These are phyloP conservation scores for Podaxis sp. DNA, from an alignment of 768 basidiomycete genomes.

Conservation along the genomic window DNA sequence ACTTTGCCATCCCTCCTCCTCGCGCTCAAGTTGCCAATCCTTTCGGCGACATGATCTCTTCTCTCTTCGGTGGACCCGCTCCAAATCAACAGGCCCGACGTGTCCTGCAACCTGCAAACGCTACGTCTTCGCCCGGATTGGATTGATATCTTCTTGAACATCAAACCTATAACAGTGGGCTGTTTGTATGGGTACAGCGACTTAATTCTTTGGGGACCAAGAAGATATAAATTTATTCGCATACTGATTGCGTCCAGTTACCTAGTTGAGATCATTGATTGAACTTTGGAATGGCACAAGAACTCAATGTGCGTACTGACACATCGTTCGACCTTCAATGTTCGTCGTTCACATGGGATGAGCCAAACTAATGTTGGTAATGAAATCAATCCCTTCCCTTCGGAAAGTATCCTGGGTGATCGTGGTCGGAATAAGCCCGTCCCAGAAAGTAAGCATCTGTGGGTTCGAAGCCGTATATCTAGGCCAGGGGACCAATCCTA, in stretches of 20 bases:
- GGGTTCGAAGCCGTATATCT: slow-evolving; percentile 35
- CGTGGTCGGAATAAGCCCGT: slow-evolving; percentile 29
- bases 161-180: not conserved
- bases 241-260: not conserved
- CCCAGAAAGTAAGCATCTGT: slow-evolving; percentile 40
- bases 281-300: not conserved
- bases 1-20: slow-evolving; percentile 87
- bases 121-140: slow-evolving; percentile 36
- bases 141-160: slow-evolving; percentile 31
- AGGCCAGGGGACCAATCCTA: slow-evolving; percentile 41
- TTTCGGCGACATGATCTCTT: slow-evolving; percentile 85
- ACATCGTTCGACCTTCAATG: not conserved
- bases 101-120: slow-evolving; percentile 43
- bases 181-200: not conserved
- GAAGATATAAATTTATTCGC: not conserved
- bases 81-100: slow-evolving; percentile 39
- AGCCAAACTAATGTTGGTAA: slow-evolving; percentile 33
- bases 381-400: slow-evolving; percentile 33
- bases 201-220: not conserved
- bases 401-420: slow-evolving; percentile 47
- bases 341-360: slow-evolving; percentile 22
- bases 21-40: slow-evolving; percentile 73
- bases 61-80: slow-evolving; percentile 76
- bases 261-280: not conserved
- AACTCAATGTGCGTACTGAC: not conserved